Percentiles rank a stretch among this genome's conserved stretches.
Conservation (phyloP, 805 yeast genomes). For the Monosporozyma siamensis region DNA sequence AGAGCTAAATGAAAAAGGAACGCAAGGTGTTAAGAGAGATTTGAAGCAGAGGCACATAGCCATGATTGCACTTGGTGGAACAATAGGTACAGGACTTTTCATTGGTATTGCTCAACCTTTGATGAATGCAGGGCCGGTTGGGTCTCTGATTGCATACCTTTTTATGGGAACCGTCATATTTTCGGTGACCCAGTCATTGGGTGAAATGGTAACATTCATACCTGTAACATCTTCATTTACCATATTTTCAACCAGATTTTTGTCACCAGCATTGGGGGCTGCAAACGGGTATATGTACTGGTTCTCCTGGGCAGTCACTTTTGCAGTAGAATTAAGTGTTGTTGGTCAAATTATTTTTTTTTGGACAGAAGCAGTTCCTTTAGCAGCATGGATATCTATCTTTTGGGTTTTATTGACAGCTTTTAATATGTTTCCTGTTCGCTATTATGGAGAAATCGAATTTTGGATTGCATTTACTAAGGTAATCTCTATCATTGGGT, state of each 20-base stretch:
- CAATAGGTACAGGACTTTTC: conserved; percentile 66
- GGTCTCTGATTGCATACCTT: conserved; percentile 47
- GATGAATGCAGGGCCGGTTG: conserved; percentile 42
- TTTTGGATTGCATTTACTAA: conserved; percentile 60
- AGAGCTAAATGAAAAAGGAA: background rate
- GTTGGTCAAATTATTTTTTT: conserved; percentile 50
- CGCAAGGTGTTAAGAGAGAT: conserved; percentile 32
- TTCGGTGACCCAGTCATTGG: conserved; percentile 58
- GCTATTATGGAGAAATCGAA: conserved; percentile 59
- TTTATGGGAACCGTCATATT: conserved; percentile 55
- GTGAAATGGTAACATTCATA: conserved; percentile 70
- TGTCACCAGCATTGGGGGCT: conserved; percentile 58
- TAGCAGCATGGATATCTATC: conserved; percentile 57
- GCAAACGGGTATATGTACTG: conserved; percentile 61
- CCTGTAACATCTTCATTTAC: conserved; percentile 56
- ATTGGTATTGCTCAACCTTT: conserved; percentile 34
- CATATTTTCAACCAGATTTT: conserved; percentile 53
- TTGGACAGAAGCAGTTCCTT: conserved; percentile 61
- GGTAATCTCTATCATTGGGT: conserved; percentile 55
- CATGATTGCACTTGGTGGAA: conserved; percentile 68
- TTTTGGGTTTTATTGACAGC: conserved; percentile 44
- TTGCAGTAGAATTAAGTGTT: conserved; percentile 58
- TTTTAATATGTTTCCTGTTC: conserved; percentile 53
- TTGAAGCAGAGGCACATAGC: conserved; percentile 55
- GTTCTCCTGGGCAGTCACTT: conserved; percentile 66